Evolutionary conservation across 805 yeast species (phyloP), one percentile per base, ranked within the genome.

Genomic region (baker's yeast (Saccharomyces cerevisiae)): DNA sequence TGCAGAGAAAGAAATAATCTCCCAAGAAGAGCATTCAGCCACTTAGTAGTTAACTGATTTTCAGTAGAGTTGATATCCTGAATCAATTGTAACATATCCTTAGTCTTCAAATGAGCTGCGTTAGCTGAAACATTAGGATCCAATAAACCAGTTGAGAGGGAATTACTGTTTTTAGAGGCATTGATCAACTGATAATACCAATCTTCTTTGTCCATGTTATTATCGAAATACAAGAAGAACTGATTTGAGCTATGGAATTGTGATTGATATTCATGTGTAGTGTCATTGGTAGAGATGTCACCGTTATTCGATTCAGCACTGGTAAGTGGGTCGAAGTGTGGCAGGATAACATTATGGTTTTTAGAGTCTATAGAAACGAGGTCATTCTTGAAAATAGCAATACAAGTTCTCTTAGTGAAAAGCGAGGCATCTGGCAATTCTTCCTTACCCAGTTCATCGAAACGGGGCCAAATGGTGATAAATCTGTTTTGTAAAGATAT

Each of bases 11-110:
- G 72, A 63, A 91, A 94, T 11, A 92, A 59, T 54, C 99, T 76
- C 0, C 98, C 98, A 13, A 87, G 60, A 2, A 91, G 57, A 0
- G 96, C 97, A 70, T 94, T 94, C 24, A 94, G 69, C 99, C 98
- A 94, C 63, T 87, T 83, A 0, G 95, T 83, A 24, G 88, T 85
- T 29, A 86, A 70, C 63, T 89, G 94, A 1, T 89, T 89, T 61
- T 88, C 95, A 0, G 91, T 81, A 1, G 96, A 84, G 65, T 91
- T 87, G 43, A 91, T 70, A 1, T 85, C 79, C 59, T 86, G 90
- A 52, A 89, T 87, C 57, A 94, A 73, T 50, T 79, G 80, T 52
- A 89, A 77, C 76, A 87, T 81, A 63, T 89, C 88, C 2, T 77
- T 73, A 0, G 95, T 87, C 41, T 78, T 78, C 62, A 83, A 84